phyloP scores from a whole-genome alignment of 805 yeast species.

The Sugiyamaella marilandica region DNA sequence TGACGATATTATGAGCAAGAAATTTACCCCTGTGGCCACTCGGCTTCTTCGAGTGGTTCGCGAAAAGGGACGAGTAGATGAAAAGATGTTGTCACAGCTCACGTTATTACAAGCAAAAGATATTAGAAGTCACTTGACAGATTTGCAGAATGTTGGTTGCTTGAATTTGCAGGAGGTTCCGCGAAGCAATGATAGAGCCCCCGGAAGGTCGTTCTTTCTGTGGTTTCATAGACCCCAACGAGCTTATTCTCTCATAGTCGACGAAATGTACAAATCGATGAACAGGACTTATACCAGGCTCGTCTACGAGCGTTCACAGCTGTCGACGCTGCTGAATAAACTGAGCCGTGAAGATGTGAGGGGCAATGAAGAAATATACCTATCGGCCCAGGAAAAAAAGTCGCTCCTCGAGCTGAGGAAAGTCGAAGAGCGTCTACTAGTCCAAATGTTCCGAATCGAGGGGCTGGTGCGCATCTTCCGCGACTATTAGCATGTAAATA shows the following conservation, averaged over 20 bases:
- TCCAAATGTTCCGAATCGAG: constrained; percentile 32
- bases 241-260: constrained; percentile 44
- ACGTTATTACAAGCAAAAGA: constrained; percentile 75
- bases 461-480: constrained; percentile 35
- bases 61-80: constrained; percentile 68
- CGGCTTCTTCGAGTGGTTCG: constrained; percentile 76
- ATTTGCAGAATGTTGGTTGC: constrained; percentile 62
- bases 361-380: constrained; percentile 69
- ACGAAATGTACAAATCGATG: constrained; percentile 46
- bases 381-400: constrained; percentile 69
- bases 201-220: constrained; percentile 78
- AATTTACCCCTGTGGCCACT: constrained; percentile 48
- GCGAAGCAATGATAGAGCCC: constrained; percentile 84
- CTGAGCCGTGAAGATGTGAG: constrained; percentile 86
- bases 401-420: constrained; percentile 53
- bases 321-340: constrained; percentile 67
- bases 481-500: constrained; percentile 30
- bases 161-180: constrained; percentile 93
- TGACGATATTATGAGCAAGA: constrained; percentile 32
- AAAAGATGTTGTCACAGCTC: constrained; percentile 68
- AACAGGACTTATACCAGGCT: constrained; percentile 38
- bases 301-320: constrained; percentile 45
- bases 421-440: constrained; percentile 32
- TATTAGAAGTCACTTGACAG: constrained; percentile 65
- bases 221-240: constrained; percentile 64